Evolutionary conservation across 257 asterid genomes (phyloP).

Genomic region (Handroanthus guayacan): DNA sequence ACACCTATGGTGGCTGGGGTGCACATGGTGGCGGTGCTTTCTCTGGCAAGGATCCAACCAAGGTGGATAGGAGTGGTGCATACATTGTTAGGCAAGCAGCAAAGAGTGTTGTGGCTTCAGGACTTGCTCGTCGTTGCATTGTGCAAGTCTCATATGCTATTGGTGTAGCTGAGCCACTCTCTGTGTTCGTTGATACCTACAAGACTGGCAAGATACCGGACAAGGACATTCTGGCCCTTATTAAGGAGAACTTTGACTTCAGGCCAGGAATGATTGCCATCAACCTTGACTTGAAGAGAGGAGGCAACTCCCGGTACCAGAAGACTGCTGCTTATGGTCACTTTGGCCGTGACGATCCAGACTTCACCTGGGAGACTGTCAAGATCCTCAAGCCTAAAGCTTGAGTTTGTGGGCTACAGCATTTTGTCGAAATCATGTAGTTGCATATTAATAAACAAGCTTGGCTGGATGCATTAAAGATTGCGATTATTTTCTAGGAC

Average conservation of each 20-base stretch:
- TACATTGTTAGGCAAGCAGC: conserved; percentile 77
- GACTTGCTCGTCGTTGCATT: conserved; percentile 74
- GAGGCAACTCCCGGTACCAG: conserved; percentile 75
- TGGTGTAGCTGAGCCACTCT: conserved; percentile 78
- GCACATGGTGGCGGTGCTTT: conserved; percentile 85
- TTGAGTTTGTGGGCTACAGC: conserved; percentile 33
- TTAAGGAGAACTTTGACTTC: conserved; percentile 71
- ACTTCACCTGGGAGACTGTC: conserved; percentile 79
- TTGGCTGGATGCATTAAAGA: conserved; percentile 31
- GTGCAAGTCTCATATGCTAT: conserved; percentile 76
- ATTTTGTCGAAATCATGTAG: neutral
- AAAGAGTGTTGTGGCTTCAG: conserved; percentile 74
- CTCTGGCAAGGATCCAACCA: conserved; percentile 74
- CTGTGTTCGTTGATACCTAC: conserved; percentile 71
- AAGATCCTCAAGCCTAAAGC: conserved; percentile 71
- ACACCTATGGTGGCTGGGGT: conserved; percentile 81
- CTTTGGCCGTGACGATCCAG: conserved; percentile 73
- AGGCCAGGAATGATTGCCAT: conserved; percentile 85
- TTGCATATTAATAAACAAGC: conserved; percentile 28
- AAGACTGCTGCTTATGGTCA: conserved; percentile 83
- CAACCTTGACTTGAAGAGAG: conserved; percentile 71
- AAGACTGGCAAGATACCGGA: conserved; percentile 72
- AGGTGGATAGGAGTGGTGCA: conserved; percentile 80
- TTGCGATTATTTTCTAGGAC: conserved; percentile 20
- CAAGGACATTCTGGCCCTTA: conserved; percentile 61